Base-by-base conservation (phyloP, 768 basidiomycete genomes). In the Strobilomyces confusus region DNA sequence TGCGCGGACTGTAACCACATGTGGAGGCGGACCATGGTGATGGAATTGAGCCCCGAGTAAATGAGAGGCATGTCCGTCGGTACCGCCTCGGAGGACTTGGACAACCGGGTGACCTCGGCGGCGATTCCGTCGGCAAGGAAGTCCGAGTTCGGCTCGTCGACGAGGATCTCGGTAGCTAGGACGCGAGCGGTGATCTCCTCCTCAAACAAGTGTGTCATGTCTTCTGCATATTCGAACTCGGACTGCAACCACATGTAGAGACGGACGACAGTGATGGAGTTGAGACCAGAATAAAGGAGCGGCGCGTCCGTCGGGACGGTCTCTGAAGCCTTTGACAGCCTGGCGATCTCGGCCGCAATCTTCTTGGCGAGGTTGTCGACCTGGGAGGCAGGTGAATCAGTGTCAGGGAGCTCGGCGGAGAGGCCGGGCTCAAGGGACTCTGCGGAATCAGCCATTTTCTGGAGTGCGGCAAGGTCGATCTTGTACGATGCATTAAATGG, bases 181-280 rank as follows among this genome's bases (percentile, higher is more conserved):
- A 55, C 57, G 17, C 60, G 44, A 40, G 69, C 57, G 7, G 70
- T 66, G 38, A 67, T 48, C 22, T 70, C 67, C 36, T 68, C 68
- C 23, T 70, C 65, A 33, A 71, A 65, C 9, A 72, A 53, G 41
- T 64, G 61, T 34, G 58, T 40, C 61, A 68, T 60, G 48, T 66
- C 64, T 22, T 64, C 69, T 13, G 53, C 59, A 42, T 66, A 70
- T 47, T 71, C 68, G 48, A 63, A 54, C 25, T 64, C 66, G 23
- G 64, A 69, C 54, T 68, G 70, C 52, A 72, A 54, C 71, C 70
- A 72, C 60, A 65, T 60, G 56, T 65, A 59, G 25, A 73, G 58
- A 30, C 63, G 59, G 19, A 66, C 61, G 8, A 68, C 58, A 7
- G 65, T 69, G 55, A 62, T 62, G 36, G 69, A 64, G 33, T 68